A percentile compares a stretch with the other conserved stretches of the same genome.
These are phyloP conservation scores for Venturia pyrina DNA, from an alignment of 2,329 filamentous ascomycete genomes.

Conservation along the genomic window DNA sequence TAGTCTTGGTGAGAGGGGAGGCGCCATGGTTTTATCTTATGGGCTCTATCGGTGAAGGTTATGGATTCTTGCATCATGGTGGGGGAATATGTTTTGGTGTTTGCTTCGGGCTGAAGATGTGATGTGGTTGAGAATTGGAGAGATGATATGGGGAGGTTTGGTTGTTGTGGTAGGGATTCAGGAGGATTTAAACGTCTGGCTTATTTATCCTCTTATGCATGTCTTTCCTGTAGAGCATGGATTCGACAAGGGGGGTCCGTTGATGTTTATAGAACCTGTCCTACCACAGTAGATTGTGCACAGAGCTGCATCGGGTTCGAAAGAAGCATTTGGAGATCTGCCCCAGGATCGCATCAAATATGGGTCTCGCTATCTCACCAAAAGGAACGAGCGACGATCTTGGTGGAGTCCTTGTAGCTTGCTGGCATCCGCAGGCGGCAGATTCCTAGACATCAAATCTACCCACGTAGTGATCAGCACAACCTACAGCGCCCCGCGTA, in stretches of 20 bases:
- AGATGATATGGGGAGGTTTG: no score
- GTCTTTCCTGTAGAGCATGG: no score
- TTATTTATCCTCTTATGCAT: no score
- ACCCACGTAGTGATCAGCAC: not conserved
- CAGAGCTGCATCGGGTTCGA: not conserved
- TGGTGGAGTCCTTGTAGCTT: not conserved
- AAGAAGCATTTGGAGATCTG: not conserved
- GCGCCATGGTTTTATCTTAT: slow-evolving; percentile 18
- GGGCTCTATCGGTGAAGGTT: not conserved
- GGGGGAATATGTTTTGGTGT: not conserved
- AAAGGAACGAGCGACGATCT: not conserved
- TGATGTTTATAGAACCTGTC: no score
- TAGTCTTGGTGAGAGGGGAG: slow-evolving; percentile 18
- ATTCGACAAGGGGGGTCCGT: no score
- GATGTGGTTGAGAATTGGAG: no score
- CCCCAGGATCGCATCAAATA: not conserved
- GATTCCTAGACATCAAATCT: not conserved
- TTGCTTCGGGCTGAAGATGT: no score
- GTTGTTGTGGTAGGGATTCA: no score
- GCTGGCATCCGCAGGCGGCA: not conserved
- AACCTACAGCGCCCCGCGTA: not conserved
- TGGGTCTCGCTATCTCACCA: not conserved
- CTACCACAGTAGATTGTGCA: no score
- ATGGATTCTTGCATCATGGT: not conserved
- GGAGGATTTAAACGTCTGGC: no score